Conservation (phyloP, 208 protist species). For the Leishmania guyanensis region DNA sequence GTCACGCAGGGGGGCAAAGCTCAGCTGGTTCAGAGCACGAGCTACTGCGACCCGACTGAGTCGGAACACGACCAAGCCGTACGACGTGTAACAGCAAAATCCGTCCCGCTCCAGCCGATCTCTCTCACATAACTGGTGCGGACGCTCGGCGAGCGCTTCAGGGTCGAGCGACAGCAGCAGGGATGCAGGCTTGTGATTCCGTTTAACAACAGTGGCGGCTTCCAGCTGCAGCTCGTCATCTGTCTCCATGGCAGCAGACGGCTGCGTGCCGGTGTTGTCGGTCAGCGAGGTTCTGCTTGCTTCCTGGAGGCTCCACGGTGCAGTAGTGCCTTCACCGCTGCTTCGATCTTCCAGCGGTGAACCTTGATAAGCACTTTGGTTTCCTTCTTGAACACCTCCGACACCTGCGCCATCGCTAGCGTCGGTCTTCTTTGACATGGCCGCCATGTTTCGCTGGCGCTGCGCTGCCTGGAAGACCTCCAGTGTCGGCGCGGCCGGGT, state of each 20-base stretch:
- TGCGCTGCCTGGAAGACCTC: conserved; percentile 39
- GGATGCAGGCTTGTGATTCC: too few species aligned
- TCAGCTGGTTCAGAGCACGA: conserved; percentile 38
- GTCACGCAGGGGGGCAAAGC: conserved; percentile 31
- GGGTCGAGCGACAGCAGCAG: conserved; percentile 14
- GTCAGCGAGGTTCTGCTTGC: not conserved
- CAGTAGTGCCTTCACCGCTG: not conserved
- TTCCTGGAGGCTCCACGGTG: not conserved
- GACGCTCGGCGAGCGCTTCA: conserved; percentile 3
- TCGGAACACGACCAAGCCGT: conserved; percentile 48
- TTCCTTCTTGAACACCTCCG: not conserved
- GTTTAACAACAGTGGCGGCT: not conserved
- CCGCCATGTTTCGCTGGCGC: conserved; percentile 34
- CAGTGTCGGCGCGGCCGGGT: conserved; percentile 25
- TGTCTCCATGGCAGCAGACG: not conserved
- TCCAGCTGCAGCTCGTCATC: not conserved
- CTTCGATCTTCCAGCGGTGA: not conserved
- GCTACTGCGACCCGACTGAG: conserved; percentile 28
- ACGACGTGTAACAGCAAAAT: conserved; percentile 42
- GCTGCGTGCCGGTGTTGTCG: not conserved
- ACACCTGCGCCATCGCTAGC: not conserved
- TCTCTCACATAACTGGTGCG: not conserved
- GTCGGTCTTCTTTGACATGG: conserved; percentile 17
- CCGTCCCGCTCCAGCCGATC: conserved; percentile 22
- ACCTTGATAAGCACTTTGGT: not conserved